phyloP scores from a whole-genome alignment of 2,329 filamentous ascomycete species.

The Sporothrix brasiliensis region DNA sequence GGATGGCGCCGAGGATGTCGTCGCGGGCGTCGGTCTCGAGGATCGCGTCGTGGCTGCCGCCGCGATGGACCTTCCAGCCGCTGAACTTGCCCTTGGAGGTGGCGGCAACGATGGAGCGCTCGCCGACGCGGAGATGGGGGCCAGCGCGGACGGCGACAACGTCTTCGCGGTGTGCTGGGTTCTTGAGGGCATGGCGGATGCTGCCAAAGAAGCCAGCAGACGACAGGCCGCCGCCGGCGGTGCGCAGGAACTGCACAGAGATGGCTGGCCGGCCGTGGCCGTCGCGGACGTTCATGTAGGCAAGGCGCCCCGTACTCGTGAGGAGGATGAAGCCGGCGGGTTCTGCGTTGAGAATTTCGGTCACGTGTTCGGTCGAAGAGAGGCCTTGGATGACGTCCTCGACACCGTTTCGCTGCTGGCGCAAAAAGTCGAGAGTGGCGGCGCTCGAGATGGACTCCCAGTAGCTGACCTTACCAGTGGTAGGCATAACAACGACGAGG shows the following conservation, averaged over 20 bases:
- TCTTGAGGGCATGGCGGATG: constrained; percentile 73
- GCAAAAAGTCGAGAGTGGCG: constrained; percentile 79
- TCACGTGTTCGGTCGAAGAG: constrained; percentile 75
- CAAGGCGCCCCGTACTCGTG: constrained; percentile 82
- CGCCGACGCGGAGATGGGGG: constrained; percentile 70
- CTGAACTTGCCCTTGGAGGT: constrained; percentile 78
- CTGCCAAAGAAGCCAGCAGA: constrained; percentile 76
- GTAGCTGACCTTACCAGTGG: constrained; percentile 82
- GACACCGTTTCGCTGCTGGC: constrained; percentile 77
- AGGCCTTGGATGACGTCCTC: constrained; percentile 74
- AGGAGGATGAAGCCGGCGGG: constrained; percentile 81
- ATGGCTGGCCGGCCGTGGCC: constrained; percentile 82
- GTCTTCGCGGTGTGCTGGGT: constrained; percentile 71
- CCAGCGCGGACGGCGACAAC: constrained; percentile 80
- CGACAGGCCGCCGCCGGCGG: constrained; percentile 58
- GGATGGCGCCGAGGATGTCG: constrained; percentile 64
- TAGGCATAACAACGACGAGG: constrained; percentile 81
- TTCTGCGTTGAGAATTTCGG: constrained; percentile 79
- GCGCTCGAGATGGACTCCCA: constrained; percentile 95
- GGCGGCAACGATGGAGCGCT: constrained; percentile 79
- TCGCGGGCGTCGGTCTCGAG: constrained; percentile 72
- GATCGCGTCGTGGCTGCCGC: constrained; percentile 76
- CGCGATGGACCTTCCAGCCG: constrained; percentile 86
- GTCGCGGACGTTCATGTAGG: constrained; percentile 84
- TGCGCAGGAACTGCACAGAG: constrained; percentile 74